Conservation (phyloP, 169 alveolate species). For the Plasmodium malariae region DNA sequence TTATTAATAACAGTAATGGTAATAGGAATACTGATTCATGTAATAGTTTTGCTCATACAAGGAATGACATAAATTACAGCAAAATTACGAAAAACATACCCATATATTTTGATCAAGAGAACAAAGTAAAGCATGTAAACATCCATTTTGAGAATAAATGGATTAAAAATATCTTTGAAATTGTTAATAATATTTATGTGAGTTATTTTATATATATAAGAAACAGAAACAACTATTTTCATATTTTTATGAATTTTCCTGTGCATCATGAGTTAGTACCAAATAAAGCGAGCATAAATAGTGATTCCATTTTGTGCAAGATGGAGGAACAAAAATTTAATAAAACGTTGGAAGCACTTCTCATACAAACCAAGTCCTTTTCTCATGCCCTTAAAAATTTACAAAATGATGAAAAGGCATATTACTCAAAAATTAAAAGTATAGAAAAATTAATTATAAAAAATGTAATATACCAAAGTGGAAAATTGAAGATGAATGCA, state of each 20-base stretch:
- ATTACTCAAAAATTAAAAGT: conserved; percentile 1
- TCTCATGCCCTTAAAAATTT: conserved; percentile 50
- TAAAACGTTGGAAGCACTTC: conserved; percentile 20
- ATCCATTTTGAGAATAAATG: conserved; percentile 26
- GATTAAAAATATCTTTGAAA: conserved; percentile 62
- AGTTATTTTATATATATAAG: conserved; percentile 41
- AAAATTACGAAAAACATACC: not conserved
- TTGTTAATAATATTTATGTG: conserved; percentile 60
- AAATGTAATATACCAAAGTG: conserved; percentile 30
- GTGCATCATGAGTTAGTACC: not conserved
- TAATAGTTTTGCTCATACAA: not conserved
- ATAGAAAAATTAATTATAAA: conserved; percentile 39
- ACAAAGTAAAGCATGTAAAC: not conserved
- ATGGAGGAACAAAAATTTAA: conserved; percentile 13
- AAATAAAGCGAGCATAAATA: not conserved
- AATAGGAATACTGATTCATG: too few relatives aligned
- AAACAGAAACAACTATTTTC: conserved; percentile 25
- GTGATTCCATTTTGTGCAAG: not conserved
- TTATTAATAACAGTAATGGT: too few relatives aligned
- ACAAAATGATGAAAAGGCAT: conserved; percentile 10
- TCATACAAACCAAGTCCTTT: conserved; percentile 63
- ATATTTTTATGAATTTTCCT: conserved; percentile 2
- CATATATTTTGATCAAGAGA: not conserved
- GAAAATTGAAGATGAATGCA: not conserved
- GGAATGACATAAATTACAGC: not conserved